A percentile compares a stretch with the other conserved stretches of the same genome.
phyloP scores from a whole-genome alignment of 257 asterid genomes.

The Petunia axillaris region DNA sequence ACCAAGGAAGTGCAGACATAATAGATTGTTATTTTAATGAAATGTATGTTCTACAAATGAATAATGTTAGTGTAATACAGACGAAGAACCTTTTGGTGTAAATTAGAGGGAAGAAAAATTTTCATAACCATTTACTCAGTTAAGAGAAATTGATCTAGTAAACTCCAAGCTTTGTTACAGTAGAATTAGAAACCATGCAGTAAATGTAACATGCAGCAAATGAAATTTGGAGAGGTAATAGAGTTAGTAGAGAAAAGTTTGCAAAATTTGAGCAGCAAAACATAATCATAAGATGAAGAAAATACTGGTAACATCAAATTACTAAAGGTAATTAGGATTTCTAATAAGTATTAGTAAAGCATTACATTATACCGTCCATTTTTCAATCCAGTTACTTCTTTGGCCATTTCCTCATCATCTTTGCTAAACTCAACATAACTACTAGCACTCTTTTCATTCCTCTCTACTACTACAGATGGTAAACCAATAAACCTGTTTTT shows the following conservation, averaged over 20 bases:
- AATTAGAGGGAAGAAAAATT: neutral
- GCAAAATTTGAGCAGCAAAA: neutral
- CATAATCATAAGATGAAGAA: neutral
- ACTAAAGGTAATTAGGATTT: neutral
- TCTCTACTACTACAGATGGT: constrained; percentile 40
- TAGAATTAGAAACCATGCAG: neutral
- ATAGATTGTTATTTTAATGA: neutral
- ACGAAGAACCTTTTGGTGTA: neutral
- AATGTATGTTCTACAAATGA: neutral
- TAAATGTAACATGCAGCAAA: neutral
- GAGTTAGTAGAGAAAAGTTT: neutral
- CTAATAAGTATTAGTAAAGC: constrained; percentile 28
- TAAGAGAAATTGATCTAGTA: neutral
- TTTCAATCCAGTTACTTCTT: constrained; percentile 43
- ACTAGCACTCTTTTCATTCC: constrained; percentile 5
- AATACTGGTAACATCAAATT: neutral
- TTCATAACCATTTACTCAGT: neutral
- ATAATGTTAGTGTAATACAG: neutral
- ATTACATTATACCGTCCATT: constrained; percentile 88
- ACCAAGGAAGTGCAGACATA: constrained; percentile 1
- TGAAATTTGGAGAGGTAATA: neutral
- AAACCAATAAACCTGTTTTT: constrained; percentile 37
- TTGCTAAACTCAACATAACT: constrained; percentile 7
- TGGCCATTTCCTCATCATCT: constrained; percentile 38
- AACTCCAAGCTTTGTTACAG: neutral